Evolutionary conservation across 331 rosid species (phyloP), one percentile per base, ranked within the genome.

Genomic region (Rosa hybrid): DNA sequence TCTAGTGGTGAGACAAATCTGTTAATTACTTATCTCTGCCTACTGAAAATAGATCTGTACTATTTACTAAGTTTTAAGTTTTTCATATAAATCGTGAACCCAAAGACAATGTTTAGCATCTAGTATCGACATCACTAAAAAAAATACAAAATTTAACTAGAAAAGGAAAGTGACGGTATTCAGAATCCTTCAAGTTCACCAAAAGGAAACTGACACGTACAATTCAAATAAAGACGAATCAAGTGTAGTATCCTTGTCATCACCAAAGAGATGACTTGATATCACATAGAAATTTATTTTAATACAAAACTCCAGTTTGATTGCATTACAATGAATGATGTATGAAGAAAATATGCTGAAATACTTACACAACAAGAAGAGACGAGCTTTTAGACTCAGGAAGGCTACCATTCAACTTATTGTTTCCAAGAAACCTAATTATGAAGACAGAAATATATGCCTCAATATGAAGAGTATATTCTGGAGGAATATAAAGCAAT

Each of bases 381-480:
- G 86, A 53, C 0, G 74, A 1, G 56, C 83, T 74, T 82, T 74
- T 88, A 16, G 75, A 76, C 11, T 46, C 38, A 9, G 98, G 98
- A 10, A 91, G 76, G 62, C 84, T 67, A 30, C 98, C 98, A 12
- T 4, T 77, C 27, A 93, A 79, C 73, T 42, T 84, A 65, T 93
- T 93, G 85, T 85, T 89, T 85, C 98, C 98, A 51, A 93, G 93
- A 78, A 87, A 87, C 82, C 98, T 91, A 81, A 56, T 12, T 73
- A 78, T 74, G 18, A 50, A 79, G 68, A 60, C 51, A 77, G 67
- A 34, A 85, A 84, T 44, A 63, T 53, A 75, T 23, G 59, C 56
- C 60, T 76, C 63, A 79, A 11, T 68, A 41, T 41, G 30, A 68
- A 18, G 23, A 68, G 16, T 20, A 20, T 20, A 68, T 44, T 48